Base-by-base conservation (phyloP, 805 yeast species). In the Lipomyces mesembrius region DNA sequence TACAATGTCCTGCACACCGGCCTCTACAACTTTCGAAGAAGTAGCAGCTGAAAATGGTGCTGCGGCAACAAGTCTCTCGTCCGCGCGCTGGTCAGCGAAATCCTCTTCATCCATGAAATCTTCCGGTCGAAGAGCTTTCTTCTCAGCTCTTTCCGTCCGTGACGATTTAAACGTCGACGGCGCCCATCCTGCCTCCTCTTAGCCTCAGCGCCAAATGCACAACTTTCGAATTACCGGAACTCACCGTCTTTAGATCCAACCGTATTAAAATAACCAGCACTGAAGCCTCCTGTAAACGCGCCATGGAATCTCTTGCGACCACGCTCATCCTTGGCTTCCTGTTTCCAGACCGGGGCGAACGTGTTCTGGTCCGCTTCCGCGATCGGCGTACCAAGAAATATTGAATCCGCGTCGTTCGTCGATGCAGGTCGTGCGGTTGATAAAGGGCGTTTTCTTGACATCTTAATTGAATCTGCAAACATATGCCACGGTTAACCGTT, bases 31-130 rank as follows among this genome's bases (percentile, higher is more conserved):
- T 17, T 14, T 17, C 17, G 8, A 17, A 12, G 27, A 20, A 9
- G 39, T 37, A 34, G 35, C n/a, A 59, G 57, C 20, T 62, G 32
- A 25, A 51, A 43, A 68, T 67, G 32, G 37, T n/a, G 62, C 55
- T 27, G 62, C 56, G 2, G 73, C 65, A 14, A 64, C 64, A 20
- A 74, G 62, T 2, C 37, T 65, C 43, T 70, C 69, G 9, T 63
- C 37, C 7, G 64, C 65, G n/a, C 74, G 75, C 14, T 51, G 61
- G 32, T 74, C 73, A 8, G 68, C 68, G 2, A 70, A 61, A 55
- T 77, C 79, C 53, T 77, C 79, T 29, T 76, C 78, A 67, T 77
- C 79, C 77, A 77, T 75, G 51, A 72, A 77, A 59, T 77, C 78
- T 46, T 76, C 76, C 7, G 71, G 69, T 17, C 71, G 64, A 54